A percentile compares a stretch with the other conserved stretches of the same genome.
Evolutionary conservation across 225 moss, liverwort and hornwort genomes (phyloP).

Genomic region (Pseudoscleropodium purum): DNA sequence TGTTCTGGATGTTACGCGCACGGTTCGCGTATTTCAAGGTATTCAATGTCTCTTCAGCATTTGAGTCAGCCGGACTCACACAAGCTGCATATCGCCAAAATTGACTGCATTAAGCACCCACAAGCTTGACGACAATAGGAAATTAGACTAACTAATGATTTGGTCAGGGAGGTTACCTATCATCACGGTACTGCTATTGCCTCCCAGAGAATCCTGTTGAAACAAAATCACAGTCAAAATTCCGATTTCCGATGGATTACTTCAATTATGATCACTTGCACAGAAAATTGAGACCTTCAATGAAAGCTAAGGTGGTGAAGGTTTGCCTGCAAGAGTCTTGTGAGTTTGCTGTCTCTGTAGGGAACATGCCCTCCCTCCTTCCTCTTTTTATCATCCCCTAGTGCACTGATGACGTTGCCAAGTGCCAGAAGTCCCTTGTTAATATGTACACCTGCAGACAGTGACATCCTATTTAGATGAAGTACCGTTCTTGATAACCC

Average conservation of each 20-base stretch:
- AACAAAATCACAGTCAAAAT: background rate
- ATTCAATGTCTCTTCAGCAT: slow-evolving; percentile 92
- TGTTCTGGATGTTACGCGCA: slow-evolving; percentile 94
- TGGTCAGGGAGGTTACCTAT: slow-evolving; percentile 41
- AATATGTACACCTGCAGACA: slow-evolving; percentile 74
- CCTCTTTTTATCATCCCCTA: slow-evolving; percentile 91
- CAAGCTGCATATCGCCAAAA: slow-evolving; percentile 53
- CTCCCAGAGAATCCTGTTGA: slow-evolving; percentile 89
- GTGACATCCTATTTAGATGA: background rate
- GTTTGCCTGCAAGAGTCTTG: slow-evolving; percentile 75
- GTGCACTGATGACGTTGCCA: slow-evolving; percentile 93
- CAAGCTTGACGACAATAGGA: background rate
- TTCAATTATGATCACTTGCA: background rate
- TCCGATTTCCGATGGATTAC: background rate
- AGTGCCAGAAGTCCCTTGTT: slow-evolving; percentile 89
- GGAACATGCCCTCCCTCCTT: slow-evolving; percentile 96
- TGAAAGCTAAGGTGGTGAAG: background rate
- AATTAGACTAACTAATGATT: background rate
- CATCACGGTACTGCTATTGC: slow-evolving; percentile 97
- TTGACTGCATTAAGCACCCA: background rate
- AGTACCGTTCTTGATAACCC: background rate
- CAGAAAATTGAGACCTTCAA: background rate
- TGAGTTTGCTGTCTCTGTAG: slow-evolving; percentile 93
- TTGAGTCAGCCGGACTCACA: slow-evolving; percentile 96
- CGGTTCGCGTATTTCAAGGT: slow-evolving; percentile 95